These are phyloP conservation scores for Quercus phellos DNA, from an alignment of 331 rosid species.

Conservation along the genomic window DNA sequence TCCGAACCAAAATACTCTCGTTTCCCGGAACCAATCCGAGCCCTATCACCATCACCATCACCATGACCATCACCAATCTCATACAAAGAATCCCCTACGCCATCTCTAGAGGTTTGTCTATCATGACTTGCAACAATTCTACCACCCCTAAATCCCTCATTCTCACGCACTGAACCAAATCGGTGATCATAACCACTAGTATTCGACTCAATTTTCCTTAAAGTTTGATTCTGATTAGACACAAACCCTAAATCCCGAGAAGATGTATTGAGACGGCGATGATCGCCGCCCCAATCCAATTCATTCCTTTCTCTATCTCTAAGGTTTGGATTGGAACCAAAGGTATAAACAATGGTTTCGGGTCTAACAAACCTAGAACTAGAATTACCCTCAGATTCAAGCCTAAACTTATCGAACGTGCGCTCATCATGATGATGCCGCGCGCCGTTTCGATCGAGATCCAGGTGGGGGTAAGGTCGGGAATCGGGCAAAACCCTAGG, in stretches of 20 bases:
- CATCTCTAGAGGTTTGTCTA: slow-evolving; percentile 46
- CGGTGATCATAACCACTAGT: slow-evolving; percentile 43
- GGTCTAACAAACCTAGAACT: slow-evolving; percentile 32
- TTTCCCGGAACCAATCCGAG: slow-evolving; percentile 23
- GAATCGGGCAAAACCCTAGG: slow-evolving; percentile 28
- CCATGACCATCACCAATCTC: slow-evolving; percentile 32
- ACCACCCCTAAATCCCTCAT: slow-evolving; percentile 38
- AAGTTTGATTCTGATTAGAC: slow-evolving; percentile 13
- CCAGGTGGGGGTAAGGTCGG: slow-evolving; percentile 13
- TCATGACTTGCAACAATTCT: slow-evolving; percentile 42
- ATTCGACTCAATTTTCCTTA: slow-evolving; percentile 27
- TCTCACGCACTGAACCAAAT: slow-evolving; percentile 22
- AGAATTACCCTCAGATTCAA: slow-evolving; percentile 31
- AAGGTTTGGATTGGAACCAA: slow-evolving; percentile 27
- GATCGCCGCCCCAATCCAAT: slow-evolving; percentile 32
- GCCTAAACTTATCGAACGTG: slow-evolving; percentile 26
- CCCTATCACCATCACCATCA: slow-evolving; percentile 25
- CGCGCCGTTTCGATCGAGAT: slow-evolving; percentile 12
- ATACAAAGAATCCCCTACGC: slow-evolving; percentile 34
- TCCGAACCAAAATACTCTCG: slow-evolving; percentile 52
- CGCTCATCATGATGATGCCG: slow-evolving; percentile 31
- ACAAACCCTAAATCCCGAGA: slow-evolving; percentile 23
- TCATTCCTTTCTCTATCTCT: slow-evolving; percentile 34
- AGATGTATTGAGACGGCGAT: slow-evolving; percentile 26
- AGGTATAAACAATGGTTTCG: slow-evolving; percentile 22